phyloP scores from a whole-genome alignment of 805 yeast genomes.

The Henningerozyma blattae region DNA sequence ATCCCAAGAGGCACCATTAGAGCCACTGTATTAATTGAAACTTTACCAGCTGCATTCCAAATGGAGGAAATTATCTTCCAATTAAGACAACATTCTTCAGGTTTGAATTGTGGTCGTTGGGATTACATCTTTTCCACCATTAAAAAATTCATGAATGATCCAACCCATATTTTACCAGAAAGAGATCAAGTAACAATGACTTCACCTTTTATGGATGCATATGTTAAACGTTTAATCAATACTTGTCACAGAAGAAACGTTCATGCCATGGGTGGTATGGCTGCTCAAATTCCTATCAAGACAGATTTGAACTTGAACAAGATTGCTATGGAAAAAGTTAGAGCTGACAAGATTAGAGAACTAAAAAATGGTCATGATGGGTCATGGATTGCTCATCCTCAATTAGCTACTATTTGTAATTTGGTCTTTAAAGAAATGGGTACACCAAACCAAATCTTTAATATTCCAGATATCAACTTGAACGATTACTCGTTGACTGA shows the following conservation, averaged over 20 bases:
- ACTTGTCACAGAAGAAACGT: slow-evolving; percentile 70
- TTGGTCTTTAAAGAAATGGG: slow-evolving; percentile 69
- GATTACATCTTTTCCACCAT: slow-evolving; percentile 76
- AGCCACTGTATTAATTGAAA: slow-evolving; percentile 74
- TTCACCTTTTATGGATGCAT: slow-evolving; percentile 71
- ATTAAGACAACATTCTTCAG: slow-evolving; percentile 64
- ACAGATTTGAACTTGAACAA: slow-evolving; percentile 51
- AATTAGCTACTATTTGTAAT: slow-evolving; percentile 61
- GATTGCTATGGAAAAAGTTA: slow-evolving; percentile 60
- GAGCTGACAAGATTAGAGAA: slow-evolving; percentile 66
- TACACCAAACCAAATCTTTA: slow-evolving; percentile 63
- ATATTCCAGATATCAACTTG: slow-evolving; percentile 30
- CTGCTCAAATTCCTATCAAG: slow-evolving; percentile 76
- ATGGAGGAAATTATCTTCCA: slow-evolving; percentile 76
- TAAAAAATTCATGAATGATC: slow-evolving; percentile 59
- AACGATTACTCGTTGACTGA: slow-evolving; percentile 4
- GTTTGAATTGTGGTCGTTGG: slow-evolving; percentile 85
- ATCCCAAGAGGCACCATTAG: slow-evolving; percentile 67
- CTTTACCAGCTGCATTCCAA: slow-evolving; percentile 78
- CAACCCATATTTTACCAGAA: slow-evolving; percentile 62
- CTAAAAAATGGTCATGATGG: slow-evolving; percentile 76
- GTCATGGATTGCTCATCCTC: slow-evolving; percentile 86
- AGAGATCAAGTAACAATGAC: slow-evolving; percentile 70
- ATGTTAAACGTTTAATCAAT: slow-evolving; percentile 60
- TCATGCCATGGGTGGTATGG: slow-evolving; percentile 88